phyloP scores from a whole-genome alignment of 306 rosid genomes.

The Hippophae tibetana region DNA sequence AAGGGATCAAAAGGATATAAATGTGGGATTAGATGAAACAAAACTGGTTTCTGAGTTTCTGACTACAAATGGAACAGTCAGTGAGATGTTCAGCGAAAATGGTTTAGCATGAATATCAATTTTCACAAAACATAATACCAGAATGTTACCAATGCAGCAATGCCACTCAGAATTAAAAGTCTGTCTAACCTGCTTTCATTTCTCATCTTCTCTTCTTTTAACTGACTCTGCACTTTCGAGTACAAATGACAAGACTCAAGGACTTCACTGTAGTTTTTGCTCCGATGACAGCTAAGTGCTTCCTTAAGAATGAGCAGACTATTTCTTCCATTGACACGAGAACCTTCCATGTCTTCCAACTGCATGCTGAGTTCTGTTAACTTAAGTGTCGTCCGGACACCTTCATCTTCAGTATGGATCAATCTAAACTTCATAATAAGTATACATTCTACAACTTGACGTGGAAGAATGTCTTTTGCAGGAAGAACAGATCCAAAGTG shows the following conservation, averaged over 20 bases:
- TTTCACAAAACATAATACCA: slow-evolving; percentile 46
- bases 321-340: slow-evolving; percentile 65
- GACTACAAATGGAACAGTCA: no score
- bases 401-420: slow-evolving; percentile 49
- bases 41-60: no score
- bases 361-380: slow-evolving; percentile 83
- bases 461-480: slow-evolving; percentile 68
- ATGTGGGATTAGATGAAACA: no score
- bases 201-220: slow-evolving; percentile 80
- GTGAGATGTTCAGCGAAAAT: no score
- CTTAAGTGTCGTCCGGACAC: slow-evolving; percentile 39
- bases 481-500: slow-evolving; percentile 81
- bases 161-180: slow-evolving; percentile 36
- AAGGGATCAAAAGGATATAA: no score
- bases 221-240: slow-evolving; percentile 63
- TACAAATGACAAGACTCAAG: slow-evolving; percentile 66
- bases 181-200: slow-evolving; percentile 61
- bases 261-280: slow-evolving; percentile 60
- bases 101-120: not conserved
- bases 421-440: slow-evolving; percentile 74
- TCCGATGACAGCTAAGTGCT: slow-evolving; percentile 62
- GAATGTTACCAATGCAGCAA: slow-evolving; percentile 29
- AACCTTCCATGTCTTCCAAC: slow-evolving; percentile 81
- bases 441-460: slow-evolving; percentile 70
- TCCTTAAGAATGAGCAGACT: slow-evolving; percentile 75